Evolutionary conservation across 129 eudicot species (phyloP).

Genomic region (Daucus carota): DNA sequence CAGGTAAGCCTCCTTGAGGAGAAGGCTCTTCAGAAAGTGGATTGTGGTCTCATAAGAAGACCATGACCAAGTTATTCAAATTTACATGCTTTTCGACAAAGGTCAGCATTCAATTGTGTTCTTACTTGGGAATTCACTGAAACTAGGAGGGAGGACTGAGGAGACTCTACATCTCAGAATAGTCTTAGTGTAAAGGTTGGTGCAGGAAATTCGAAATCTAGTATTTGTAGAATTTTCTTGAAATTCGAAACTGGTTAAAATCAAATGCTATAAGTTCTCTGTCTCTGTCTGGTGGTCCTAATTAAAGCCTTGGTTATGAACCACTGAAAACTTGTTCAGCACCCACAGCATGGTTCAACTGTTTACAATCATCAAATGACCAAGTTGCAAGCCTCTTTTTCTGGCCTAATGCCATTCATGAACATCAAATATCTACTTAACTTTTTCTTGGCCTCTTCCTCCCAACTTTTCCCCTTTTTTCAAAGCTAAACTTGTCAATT

Average conservation of each 20-base stretch:
- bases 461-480: not conserved
- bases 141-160: too few species aligned
- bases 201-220: not conserved
- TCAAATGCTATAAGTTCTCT: not conserved
- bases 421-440: not conserved
- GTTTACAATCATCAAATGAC: not conserved
- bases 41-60: too few species aligned
- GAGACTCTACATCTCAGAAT: too few species aligned
- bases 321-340: not conserved
- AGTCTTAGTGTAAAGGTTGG: not conserved
- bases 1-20: too few species aligned
- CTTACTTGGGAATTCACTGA: too few species aligned
- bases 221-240: not conserved
- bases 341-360: conserved; percentile 1
- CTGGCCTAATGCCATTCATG: not conserved
- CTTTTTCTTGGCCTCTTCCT: not conserved
- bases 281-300: not conserved
- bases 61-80: too few species aligned
- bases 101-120: too few species aligned
- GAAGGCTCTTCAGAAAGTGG: too few species aligned
- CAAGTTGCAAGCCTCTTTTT: conserved; percentile 3
- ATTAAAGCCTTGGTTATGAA: not conserved
- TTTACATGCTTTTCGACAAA: too few species aligned
- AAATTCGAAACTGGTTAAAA: not conserved
- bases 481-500: not conserved